Conservation (phyloP, 1,139 yeast species). For the Geotrichum siamense region DNA sequence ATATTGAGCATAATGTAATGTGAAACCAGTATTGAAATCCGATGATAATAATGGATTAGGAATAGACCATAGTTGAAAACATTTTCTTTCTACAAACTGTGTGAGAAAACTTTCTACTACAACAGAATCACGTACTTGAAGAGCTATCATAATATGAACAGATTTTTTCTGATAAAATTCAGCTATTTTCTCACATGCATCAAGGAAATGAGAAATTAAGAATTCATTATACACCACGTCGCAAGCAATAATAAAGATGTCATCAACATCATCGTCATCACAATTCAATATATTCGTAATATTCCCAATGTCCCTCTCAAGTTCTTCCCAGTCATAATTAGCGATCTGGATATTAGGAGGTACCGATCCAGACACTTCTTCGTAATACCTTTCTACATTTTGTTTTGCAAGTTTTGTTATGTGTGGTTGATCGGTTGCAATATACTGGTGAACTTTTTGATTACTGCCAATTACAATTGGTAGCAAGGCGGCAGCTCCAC, state of each 20-base stretch:
- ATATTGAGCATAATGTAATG: conserved; percentile 38
- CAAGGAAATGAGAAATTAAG: conserved; percentile 46
- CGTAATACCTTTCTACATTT: conserved; percentile 36
- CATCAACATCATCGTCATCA: conserved; percentile 12
- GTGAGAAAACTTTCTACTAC: conserved; percentile 45
- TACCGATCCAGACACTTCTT: neutral
- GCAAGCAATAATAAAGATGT: conserved; percentile 47
- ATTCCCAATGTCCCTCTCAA: conserved; percentile 26
- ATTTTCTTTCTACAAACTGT: conserved; percentile 24
- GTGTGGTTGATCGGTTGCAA: conserved; percentile 60
- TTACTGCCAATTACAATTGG: conserved; percentile 42
- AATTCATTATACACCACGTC: conserved; percentile 67
- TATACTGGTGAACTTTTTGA: conserved; percentile 32
- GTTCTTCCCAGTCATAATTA: conserved; percentile 62
- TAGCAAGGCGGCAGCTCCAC: conserved; percentile 57
- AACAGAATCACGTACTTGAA: conserved; percentile 52
- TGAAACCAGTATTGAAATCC: conserved; percentile 39
- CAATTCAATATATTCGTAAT: conserved; percentile 2
- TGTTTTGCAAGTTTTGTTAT: conserved; percentile 44
- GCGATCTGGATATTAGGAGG: conserved; percentile 37
- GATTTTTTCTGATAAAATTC: conserved; percentile 49
- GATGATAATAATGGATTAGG: conserved; percentile 30
- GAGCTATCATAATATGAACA: conserved; percentile 47
- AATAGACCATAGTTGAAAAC: conserved; percentile 42
- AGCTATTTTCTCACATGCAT: conserved; percentile 38